Percentiles rank a stretch among this genome's conserved stretches.
Evolutionary conservation across 768 basidiomycete genomes (phyloP).

Genomic region (Myochromella boudieri): DNA sequence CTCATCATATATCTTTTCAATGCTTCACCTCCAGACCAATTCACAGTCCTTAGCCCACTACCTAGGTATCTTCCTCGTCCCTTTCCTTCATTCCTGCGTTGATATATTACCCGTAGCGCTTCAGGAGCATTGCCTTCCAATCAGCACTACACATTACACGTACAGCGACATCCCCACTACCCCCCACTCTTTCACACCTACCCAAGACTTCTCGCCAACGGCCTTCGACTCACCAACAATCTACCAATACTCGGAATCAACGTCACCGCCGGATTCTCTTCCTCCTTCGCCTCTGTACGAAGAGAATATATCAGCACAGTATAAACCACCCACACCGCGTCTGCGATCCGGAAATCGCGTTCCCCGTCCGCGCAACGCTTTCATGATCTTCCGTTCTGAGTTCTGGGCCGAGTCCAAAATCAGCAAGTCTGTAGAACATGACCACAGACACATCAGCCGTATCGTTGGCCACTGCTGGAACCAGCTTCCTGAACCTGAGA

Average conservation of each 20-base stretch:
- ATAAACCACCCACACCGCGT: conserved; percentile 14
- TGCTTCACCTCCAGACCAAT: conserved; percentile 14
- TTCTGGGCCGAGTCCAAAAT: conserved; percentile 55
- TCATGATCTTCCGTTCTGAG: conserved; percentile 70
- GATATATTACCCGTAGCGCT: conserved; percentile 6
- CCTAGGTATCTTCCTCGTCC: conserved; percentile 8
- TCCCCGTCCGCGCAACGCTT: conserved; percentile 81
- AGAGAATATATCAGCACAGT: not conserved
- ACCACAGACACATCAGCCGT: conserved; percentile 59
- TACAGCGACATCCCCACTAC: conserved; percentile 2
- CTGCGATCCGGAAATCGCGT: conserved; percentile 49
- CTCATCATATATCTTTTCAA: not conserved
- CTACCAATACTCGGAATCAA: conserved; percentile 12
- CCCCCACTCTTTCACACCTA: conserved; percentile 5
- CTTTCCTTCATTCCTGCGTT: not conserved
- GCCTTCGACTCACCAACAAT: conserved; percentile 9
- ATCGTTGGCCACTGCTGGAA: conserved; percentile 59
- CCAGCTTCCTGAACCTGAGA: conserved; percentile 47
- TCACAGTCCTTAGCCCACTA: conserved; percentile 6
- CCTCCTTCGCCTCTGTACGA: conserved; percentile 10
- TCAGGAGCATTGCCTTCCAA: conserved; percentile 13
- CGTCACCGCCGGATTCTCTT: conserved; percentile 13
- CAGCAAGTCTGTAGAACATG: conserved; percentile 46
- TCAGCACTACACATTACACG: conserved; percentile 1
- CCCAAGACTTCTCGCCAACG: conserved; percentile 1